Percentiles rank a stretch among this genome's conserved stretches.
These are phyloP conservation scores for Exophiala sideris DNA, from an alignment of 2,329 filamentous ascomycete genomes.

Conservation along the genomic window DNA sequence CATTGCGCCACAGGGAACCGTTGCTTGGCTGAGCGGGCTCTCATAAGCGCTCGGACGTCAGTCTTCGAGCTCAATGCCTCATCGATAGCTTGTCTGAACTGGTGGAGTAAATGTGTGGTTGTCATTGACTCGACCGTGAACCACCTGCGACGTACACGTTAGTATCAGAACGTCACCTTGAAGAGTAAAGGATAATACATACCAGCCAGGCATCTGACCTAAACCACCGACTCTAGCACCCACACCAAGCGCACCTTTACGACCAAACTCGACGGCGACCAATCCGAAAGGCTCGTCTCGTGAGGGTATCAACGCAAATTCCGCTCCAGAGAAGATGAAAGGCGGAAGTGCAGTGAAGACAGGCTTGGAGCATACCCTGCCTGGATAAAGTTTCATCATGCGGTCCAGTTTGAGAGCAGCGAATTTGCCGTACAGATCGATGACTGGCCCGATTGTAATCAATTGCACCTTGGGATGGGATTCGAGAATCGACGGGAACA, in stretches of 20 bases:
- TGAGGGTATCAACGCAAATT: constrained; percentile 66
- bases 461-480: constrained; percentile 59
- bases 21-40: constrained; percentile 62
- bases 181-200: background rate
- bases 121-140: constrained; percentile 65
- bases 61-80: constrained; percentile 57
- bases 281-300: constrained; percentile 67
- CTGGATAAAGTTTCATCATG: constrained; percentile 64
- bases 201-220: constrained; percentile 62
- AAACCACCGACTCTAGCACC: constrained; percentile 64
- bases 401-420: constrained; percentile 62
- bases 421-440: constrained; percentile 66
- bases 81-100: constrained; percentile 64
- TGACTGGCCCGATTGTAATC: constrained; percentile 62
- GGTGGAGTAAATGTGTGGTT: constrained; percentile 60
- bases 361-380: constrained; percentile 64
- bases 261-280: constrained; percentile 66
- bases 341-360: constrained; percentile 66
- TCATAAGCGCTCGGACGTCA: constrained; percentile 59
- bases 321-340: constrained; percentile 64
- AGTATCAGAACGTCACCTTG: background rate
- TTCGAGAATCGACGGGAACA: constrained; percentile 62
- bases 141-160: constrained; percentile 52
- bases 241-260: constrained; percentile 65
- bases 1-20: constrained; percentile 66